Percentiles rank a stretch among this genome's conserved stretches.
phyloP scores from a whole-genome alignment of 345 rosid species.

The Ceriops tagal region DNA sequence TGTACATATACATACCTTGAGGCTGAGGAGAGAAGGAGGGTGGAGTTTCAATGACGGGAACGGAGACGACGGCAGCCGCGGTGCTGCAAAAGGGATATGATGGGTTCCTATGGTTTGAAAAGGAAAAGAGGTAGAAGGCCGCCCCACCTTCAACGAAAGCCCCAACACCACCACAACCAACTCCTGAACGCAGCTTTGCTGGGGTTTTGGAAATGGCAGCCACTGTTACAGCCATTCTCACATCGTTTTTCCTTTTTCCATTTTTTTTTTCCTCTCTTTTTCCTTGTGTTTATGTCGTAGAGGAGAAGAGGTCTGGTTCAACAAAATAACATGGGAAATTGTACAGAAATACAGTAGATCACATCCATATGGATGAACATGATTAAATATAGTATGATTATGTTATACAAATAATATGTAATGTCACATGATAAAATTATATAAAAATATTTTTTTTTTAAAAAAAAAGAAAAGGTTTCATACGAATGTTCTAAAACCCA shows the following conservation, averaged over 20 bases:
- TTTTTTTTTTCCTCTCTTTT: not conserved
- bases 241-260: not conserved
- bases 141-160: no score
- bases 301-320: not conserved
- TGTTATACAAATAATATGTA: no score
- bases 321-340: no score
- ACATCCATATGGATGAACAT: no score
- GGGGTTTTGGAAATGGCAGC: constrained; percentile 46
- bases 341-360: no score
- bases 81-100: constrained; percentile 35
- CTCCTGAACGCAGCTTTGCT: constrained; percentile 25
- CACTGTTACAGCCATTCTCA: constrained; percentile 20
- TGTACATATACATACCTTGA: constrained; percentile 34
- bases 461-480: no score
- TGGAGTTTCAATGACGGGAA: constrained; percentile 21
- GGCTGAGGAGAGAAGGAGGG: constrained; percentile 25
- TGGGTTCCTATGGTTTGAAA: constrained; percentile 23
- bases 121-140: not conserved
- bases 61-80: constrained; percentile 26
- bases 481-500: no score
- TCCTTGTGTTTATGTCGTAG: not conserved
- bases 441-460: no score
- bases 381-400: no score
- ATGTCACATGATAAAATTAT: no score
- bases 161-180: constrained; percentile 16